Percentiles rank a stretch among this genome's conserved stretches.
Evolutionary conservation across 2,329 filamentous ascomycete species (phyloP).

Genomic region (Fusarium ramigenum): DNA sequence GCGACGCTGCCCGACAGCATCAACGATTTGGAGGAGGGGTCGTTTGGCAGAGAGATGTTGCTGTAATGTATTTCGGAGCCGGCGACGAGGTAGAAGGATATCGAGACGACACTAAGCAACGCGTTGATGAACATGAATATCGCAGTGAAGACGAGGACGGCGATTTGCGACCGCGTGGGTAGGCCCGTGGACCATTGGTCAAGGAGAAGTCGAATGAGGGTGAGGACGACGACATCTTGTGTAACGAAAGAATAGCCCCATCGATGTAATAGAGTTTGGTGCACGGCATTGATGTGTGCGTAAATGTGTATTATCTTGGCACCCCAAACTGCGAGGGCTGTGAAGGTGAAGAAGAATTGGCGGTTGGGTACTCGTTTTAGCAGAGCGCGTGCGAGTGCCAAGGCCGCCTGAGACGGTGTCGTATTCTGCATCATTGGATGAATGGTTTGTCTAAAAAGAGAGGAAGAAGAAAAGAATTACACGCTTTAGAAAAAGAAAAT

Average conservation of each 20-base stretch:
- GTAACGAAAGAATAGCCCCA: constrained; percentile 47
- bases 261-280: constrained; percentile 16
- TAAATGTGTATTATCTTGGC: constrained; percentile 48
- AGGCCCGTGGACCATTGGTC: constrained; percentile 37
- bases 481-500: neutral
- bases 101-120: constrained; percentile 8
- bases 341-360: constrained; percentile 46
- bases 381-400: neutral
- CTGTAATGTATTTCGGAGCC: constrained; percentile 50
- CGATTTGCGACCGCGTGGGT: constrained; percentile 5
- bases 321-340: constrained; percentile 44
- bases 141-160: constrained; percentile 11
- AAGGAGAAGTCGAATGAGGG: constrained; percentile 46
- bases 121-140: constrained; percentile 28
- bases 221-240: constrained; percentile 46
- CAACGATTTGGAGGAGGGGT: constrained; percentile 44
- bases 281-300: constrained; percentile 44
- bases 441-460: neutral
- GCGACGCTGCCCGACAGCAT: constrained; percentile 46
- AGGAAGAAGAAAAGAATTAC: neutral
- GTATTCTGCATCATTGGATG: neutral
- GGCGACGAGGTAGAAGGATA: constrained; percentile 47
- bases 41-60: constrained; percentile 46
- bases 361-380: constrained; percentile 41
- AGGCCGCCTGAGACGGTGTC: neutral